Evolutionary conservation across 495 filamentous ascomycete species (phyloP), one percentile per base, ranked within the genome.

Genomic region (Xylaria palmicola): DNA sequence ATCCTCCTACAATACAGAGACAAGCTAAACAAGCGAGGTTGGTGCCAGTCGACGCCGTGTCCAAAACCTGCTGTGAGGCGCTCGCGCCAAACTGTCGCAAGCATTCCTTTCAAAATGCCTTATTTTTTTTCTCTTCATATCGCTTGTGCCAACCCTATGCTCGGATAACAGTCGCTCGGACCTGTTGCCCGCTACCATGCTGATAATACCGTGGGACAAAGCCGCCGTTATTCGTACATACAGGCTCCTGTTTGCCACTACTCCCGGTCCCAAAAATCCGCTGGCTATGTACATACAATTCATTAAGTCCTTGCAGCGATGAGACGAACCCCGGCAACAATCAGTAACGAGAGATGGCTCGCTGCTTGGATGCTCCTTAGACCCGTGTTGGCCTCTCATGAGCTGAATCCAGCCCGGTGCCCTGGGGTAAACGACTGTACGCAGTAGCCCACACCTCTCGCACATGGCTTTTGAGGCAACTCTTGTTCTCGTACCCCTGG

Each of bases 201-300:
- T 9, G 32, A 55, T 22, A 55, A 15, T 44, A 29, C 47, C 10
- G 39, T 48, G 29, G n/a, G n/a, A 55, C 59, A 26, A 22, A 26
- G 20, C 40, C 49, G 39, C 59, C 15, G 36, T 22, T 61, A 54
- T 54, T 61, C 32, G 37, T 61, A 61, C 59, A 55, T 54, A 39
- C 12, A 61, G 55, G 19, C 36, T 32, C 39, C 20, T 15, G 50
- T 13, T 54, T 44, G 57, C 37, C 55, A 50, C n/a, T 61, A 48
- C 59, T 12, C 49, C 24, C 27, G 34, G 50, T 20, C 30, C 20
- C 36, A 12, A 19, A 30, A 30, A 17, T 36, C 48, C 40, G 53
- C 58, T 47, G 37, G 65, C 54, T 55, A 36, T 7, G 24, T 39
- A 24, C 39, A 13, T 39, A 36, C 29, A 61, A 37, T 27, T 47